Evolutionary conservation across 225 moss, liverwort and hornwort genomes (phyloP).

Genomic region (Sphagnum tenellum): DNA sequence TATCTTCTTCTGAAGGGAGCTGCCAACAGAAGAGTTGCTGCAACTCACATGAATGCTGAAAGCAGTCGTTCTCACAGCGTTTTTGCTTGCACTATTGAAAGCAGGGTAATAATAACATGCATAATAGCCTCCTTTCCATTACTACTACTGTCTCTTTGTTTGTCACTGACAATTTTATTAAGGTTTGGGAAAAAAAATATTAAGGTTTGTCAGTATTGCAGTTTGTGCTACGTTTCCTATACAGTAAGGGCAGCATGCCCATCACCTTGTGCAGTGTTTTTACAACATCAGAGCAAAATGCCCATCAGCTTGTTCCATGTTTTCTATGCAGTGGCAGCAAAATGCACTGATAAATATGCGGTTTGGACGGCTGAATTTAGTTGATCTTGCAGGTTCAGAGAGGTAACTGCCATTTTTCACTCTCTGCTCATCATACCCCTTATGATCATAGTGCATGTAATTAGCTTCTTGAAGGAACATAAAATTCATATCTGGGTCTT

Average conservation of each 20-base stretch:
- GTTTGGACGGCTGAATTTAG: slow-evolving; percentile 46
- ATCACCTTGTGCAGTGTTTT: too few species aligned
- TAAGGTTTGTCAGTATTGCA: not conserved
- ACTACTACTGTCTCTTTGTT: not conserved
- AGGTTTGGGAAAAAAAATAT: not conserved
- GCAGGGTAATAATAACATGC: slow-evolving; percentile 21
- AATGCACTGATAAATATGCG: slow-evolving; percentile 33
- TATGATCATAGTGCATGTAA: not conserved
- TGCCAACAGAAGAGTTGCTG: slow-evolving; percentile 44
- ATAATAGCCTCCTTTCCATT: not conserved
- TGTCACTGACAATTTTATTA: not conserved
- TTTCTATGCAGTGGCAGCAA: slow-evolving; percentile 32
- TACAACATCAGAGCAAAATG: too few species aligned
- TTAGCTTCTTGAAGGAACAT: not conserved
- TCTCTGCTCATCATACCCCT: not conserved
- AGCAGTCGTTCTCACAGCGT: slow-evolving; percentile 55
- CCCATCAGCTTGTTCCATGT: not conserved
- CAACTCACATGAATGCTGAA: slow-evolving; percentile 54
- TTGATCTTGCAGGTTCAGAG: slow-evolving; percentile 57
- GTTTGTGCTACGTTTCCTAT: too few species aligned
- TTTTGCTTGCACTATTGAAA: slow-evolving; percentile 47
- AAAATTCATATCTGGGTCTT: not conserved
- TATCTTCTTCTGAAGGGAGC: slow-evolving; percentile 39
- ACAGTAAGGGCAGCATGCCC: too few species aligned
- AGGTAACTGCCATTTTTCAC: slow-evolving; percentile 12